Base-by-base conservation (phyloP, 106 monocot species). In the Dioscorea zingiberensis region DNA sequence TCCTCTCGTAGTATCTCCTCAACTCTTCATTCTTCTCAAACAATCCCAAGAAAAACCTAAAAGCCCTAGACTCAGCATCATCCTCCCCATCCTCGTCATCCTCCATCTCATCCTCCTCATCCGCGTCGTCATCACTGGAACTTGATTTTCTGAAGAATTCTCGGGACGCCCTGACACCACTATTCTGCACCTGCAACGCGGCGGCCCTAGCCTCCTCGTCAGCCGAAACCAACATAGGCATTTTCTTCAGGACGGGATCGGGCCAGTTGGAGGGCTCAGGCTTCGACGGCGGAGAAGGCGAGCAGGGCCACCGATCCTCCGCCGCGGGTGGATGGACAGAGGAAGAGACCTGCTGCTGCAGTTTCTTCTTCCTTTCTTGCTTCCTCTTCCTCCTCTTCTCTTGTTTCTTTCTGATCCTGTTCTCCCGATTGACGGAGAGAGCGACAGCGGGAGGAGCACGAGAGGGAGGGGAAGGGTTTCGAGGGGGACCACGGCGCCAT, bases 1-100 rank as follows among this genome's bases (percentile, higher is more conserved):
- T 73, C 47, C 71, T 83, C 73, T 59, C 76, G 56, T 88, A 88
- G 69, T 83, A 76, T 26, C 29, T 68, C 78, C 74, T 80, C 71
- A 93, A 26, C 21, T 71, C 74, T 16, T 1, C 56, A 53, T 86
- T 73, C 25, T 55, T 74, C 66, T 73, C 60, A 46, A 86, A 89
- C 24, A 89, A 27, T 12, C 19, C 55, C 58, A 62, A 25, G 64
- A 89, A 84, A 53, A 89, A 89, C 25, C 55, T 22, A 55, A 78
- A 76, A 48, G 29, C 60, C 3, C 22, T 57, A 18, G 45, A 24
- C 27, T 51, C 59, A 11, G 10, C 44, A 11, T 47, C 58, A 7
- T 59, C 75, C 14, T 70, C 70, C 11, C 14, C 44, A 8, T 55
- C 44, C 1, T 57, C 47, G 4, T 73, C 72, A 25, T 66, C 66